Evolutionary conservation across 768 basidiomycete genomes (phyloP), one percentile per base, ranked within the genome.

Genomic region (Pisolithus sp.): DNA sequence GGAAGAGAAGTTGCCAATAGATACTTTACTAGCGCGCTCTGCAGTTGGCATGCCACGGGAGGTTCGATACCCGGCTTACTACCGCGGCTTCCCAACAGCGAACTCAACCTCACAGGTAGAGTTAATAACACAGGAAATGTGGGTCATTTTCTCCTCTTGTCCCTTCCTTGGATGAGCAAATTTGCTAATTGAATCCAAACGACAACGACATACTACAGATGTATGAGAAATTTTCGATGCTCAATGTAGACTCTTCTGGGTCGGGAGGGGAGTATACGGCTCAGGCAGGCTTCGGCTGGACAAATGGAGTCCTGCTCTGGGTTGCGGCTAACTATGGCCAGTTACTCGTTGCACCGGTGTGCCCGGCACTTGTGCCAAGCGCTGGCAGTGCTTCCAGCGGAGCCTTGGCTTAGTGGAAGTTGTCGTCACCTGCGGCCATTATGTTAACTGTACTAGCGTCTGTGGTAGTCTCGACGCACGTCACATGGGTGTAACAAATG

Each of bases 41-140:
- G 94, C 68, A 91, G 89, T 58, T 97, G 94, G 89, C 79, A 83
- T 57, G 83, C 89, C 12, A 96, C 93, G 0, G 94, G 94, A 31
- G 94, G 94, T 5, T 83, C 83, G 3, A 87, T 97, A 42, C 75
- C 81, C 0, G 78, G 76, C 15, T 18, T 92, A 37, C 69, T 94
- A 4, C 77, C 85, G 20, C 79, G 81, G 52, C 74, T 95, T 21
- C 79, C 92, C 0, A 75, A 82, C 57, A 68, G 74, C 15, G 80
- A 86, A 64, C 75, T 93, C 51, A 85, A 87, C 57, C 72, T 86
- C 8, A 89, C 83, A 0, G 65, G 73, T 60, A 87, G 85, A 48
- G 59, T 77, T 36, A 76, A 71, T 60, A 87, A 87, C 66, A 85
- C 77, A 7, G 88, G 88, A 4, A 87, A 88, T 56, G 87, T 88